Conservation (phyloP, 257 asterid genomes). For the Solanum corneliomulleri region DNA sequence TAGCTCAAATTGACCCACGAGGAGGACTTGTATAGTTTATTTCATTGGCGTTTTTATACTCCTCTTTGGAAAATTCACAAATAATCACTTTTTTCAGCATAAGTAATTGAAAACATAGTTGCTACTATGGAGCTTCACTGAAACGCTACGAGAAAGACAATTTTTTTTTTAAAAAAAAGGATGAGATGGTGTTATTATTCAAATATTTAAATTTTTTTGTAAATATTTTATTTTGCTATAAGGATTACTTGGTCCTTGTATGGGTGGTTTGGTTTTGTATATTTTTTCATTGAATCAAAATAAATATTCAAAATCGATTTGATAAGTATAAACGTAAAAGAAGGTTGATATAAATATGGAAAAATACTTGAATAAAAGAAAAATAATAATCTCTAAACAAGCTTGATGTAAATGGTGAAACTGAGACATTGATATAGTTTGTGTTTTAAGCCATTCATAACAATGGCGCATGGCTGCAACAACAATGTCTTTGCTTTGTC, state of each 20-base stretch:
- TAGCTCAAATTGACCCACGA: too few species aligned
- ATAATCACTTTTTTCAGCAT: neutral
- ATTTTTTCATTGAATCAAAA: too few species aligned
- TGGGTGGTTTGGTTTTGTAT: too few species aligned
- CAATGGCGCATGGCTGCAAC: constrained; percentile 25
- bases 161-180: neutral
- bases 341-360: neutral
- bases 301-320: neutral
- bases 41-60: neutral
- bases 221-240: too few species aligned
- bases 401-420: constrained; percentile 1
- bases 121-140: neutral
- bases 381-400: neutral
- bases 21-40: constrained; percentile 10
- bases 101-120: neutral
- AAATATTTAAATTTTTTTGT: neutral
- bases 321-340: neutral
- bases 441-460: constrained; percentile 22
- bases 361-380: too few species aligned
- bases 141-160: neutral
- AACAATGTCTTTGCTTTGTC: constrained; percentile 24
- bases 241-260: too few species aligned
- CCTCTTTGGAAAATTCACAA: neutral
- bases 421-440: constrained; percentile 4
- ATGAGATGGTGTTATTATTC: neutral